These are phyloP conservation scores for Rhodotorula paludigena DNA, from an alignment of 768 basidiomycete genomes.

Conservation along the genomic window DNA sequence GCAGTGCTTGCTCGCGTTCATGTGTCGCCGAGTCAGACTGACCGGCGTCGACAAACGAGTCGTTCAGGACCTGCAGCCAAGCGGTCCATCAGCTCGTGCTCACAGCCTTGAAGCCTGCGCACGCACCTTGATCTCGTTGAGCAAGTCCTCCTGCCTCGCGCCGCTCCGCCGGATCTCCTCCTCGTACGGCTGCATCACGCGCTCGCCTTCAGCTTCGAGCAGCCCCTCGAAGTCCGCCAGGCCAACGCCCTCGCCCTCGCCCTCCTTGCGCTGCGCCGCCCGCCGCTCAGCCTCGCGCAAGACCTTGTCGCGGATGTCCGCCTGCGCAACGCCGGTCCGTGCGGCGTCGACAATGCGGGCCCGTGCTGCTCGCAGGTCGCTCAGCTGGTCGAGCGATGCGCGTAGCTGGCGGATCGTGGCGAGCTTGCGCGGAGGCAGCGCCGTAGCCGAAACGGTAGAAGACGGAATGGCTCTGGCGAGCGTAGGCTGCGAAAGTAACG, in stretches of 20 bases:
- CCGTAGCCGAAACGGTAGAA: background rate
- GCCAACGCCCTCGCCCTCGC: constrained; percentile 51
- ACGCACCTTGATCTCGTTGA: constrained; percentile 64
- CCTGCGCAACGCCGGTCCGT: constrained; percentile 58
- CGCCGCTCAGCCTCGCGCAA: constrained; percentile 62
- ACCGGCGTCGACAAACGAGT: constrained; percentile 67
- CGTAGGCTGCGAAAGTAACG: constrained; percentile 53
- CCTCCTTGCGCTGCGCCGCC: constrained; percentile 49
- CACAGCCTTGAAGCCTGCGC: background rate
- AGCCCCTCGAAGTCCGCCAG: constrained; percentile 84
- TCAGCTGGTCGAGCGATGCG: constrained; percentile 69
- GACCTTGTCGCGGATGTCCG: constrained; percentile 69
- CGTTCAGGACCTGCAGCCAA: constrained; percentile 64
- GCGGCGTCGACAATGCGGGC: constrained; percentile 63
- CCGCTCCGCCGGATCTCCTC: constrained; percentile 57
- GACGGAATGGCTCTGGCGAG: constrained; percentile 67
- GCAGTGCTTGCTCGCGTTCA: constrained; percentile 73
- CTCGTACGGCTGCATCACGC: constrained; percentile 64
- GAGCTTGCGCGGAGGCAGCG: constrained; percentile 17
- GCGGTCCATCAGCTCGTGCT: too few relatives aligned
- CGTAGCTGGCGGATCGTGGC: constrained; percentile 51
- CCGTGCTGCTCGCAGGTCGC: constrained; percentile 62
- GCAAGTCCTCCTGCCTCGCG: constrained; percentile 60
- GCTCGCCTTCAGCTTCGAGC: constrained; percentile 68
- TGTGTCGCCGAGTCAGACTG: constrained; percentile 57